Conservation (phyloP, 768 basidiomycete genomes). For the Termitomyces sp. region DNA sequence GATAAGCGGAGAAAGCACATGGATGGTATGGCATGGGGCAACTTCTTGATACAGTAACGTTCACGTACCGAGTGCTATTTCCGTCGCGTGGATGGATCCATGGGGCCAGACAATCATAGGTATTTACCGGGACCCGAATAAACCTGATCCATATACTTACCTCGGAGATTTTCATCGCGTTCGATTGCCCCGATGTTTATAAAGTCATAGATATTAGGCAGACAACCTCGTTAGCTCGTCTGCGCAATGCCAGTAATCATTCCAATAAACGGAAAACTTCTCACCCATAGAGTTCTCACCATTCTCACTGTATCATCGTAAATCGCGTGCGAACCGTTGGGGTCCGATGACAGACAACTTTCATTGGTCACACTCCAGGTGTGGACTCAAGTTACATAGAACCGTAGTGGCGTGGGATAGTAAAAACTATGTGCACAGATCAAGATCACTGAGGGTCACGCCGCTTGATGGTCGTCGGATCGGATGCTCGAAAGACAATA, state of each 20-base stretch:
- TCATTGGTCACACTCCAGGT: neutral
- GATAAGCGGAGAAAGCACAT: neutral
- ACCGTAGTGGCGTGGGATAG: neutral
- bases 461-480: neutral
- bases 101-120: neutral
- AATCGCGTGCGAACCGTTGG: neutral
- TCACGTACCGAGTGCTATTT: neutral
- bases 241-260: neutral
- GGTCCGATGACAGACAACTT: neutral
- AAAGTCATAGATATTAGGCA: neutral
- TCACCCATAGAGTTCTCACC: neutral
- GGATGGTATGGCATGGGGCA: neutral
- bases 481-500: conserved; percentile 14
- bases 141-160: neutral
- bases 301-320: neutral
- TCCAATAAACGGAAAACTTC: neutral
- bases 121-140: neutral
- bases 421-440: neutral
- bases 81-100: neutral
- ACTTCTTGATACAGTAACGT: neutral
- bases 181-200: neutral
- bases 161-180: neutral
- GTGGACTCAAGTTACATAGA: too few species aligned
- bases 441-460: neutral
- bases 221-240: too few species aligned